Base-by-base conservation (phyloP, 176 grass and related monocot genomes). In the Aegilops longissima region DNA sequence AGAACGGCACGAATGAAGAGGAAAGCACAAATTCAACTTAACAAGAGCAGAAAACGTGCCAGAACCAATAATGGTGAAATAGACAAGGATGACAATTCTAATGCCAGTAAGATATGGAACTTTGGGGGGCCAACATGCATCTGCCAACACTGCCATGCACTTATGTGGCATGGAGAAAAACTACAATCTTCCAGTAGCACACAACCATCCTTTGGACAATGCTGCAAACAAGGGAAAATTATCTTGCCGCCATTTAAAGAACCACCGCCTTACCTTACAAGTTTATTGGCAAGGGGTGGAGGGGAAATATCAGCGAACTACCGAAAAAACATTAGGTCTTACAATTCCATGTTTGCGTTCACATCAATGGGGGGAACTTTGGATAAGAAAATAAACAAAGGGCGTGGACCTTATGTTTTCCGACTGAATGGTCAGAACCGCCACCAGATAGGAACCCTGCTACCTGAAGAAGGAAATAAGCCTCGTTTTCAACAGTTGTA, bases 271-370 rank as follows among this genome's bases (percentile, higher is more conserved):
- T 87, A 66, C 69, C 78, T 81, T 87, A 25, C 31, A 10, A 63
- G 52, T 61, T 71, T 88, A 17, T 63, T 83, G 73, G 12, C 18
- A 25, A 30, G 12, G 61, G 29, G 83, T 5, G 51, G 65, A 49
- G 66, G 56, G 12, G 21, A 52, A 25, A 33, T 1, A 2, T 72
- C 83, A 40, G 29, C 9, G 9, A 82, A 91, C 51, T 86, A 68
- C 16, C 7, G 9, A 10, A 51, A 79, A 2, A 77, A 89, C 39
- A 92, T 89, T 1, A 76, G 73, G 18, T 34, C 35, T 27, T 90
- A 90, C 66, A 90, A 93, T 16, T 79, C 61, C 5, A 92, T 92
- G 83, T 89, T 79, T 56, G 63, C 87, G 25, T 86, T 75, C 67
- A 63, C 77, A 56, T 66, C 88, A 31, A 90, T 85, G 79, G 89